Base-by-base conservation (phyloP, 768 basidiomycete genomes). In the Boletales sp. region DNA sequence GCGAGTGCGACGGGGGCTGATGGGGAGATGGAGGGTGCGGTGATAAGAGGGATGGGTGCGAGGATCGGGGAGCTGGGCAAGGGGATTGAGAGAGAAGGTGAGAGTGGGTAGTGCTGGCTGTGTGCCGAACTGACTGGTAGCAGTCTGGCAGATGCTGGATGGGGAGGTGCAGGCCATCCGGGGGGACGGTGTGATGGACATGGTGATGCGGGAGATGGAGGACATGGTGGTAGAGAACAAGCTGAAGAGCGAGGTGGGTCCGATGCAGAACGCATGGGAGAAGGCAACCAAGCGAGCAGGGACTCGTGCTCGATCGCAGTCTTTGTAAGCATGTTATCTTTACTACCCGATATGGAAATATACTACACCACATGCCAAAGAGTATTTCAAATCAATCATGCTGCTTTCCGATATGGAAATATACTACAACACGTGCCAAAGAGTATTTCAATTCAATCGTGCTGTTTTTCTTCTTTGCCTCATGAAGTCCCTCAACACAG, bases 211-310 rank as follows among this genome's bases (percentile, higher is more conserved):
- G 14, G 85, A 86, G 66, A 83, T 90, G 74, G 79, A 84, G 63
- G 72, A 80, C 36, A 72, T 87, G 59, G 67, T 87, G 41, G 74
- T 89, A 4, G 87, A 88, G 67, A 71, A 71, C 30, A 79, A 77
- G 57, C 66, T 90, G 36, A 80, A 75, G 66, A 74, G 70, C 45
- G 77, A 78, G 36, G 67, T 61, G 2, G 83, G 81, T 13, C 84
- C 83, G n/a, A 69, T 86, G 46, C 68, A 69, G 58, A 76, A 65
- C 34, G 76, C 73, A 10, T 83, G 81, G 79, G 74, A 81, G 46
- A 67, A 56, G 1, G 78, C 76, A 0, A 55, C 79, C 19, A 37
- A 49, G 38, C 49, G 43, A 56, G 9, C 17, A 24, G 13, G 32
- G 40, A 19, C 7, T 17, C 66, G 66, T 45, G 57, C 64, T 54